Base-by-base conservation (phyloP, 2,329 filamentous ascomycete genomes). In the Cladobotryum protrusum region DNA sequence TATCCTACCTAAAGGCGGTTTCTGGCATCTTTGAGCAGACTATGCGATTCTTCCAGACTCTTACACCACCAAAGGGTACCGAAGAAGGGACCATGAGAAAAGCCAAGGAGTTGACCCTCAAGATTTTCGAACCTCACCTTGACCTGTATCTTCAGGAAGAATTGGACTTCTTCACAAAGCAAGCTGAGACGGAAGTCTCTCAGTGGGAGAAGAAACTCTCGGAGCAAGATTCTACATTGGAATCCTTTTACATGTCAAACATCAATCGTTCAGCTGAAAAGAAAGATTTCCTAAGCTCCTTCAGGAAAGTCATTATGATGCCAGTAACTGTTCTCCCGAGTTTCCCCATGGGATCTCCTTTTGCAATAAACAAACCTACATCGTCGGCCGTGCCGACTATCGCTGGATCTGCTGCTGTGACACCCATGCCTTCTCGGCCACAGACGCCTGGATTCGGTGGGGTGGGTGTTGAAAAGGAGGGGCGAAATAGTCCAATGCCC, bases 221-320 rank as follows among this genome's bases (percentile, higher is more conserved):
- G 0, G 92, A 95, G 59, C 88, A 96, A 68, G 91, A 96, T 57
- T 90, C 89, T 14, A 87, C 86, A 2, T 85, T 88, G 0, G 93
- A 99, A 69, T 93, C 88, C 0, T 95, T 95, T 63, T 93, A 90
- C 71, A 96, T 97, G 92, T 87, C 86, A 19, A 96, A 90, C 64
- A 83, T 97, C 62, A 96, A 92, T 63, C 81, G 93, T 20, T 90
- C 95, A 65, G 93, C 90, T 1, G 93, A 95, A 56, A 99, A 99
- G 71, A 89, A 90, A 58, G 93, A 99, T 65, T 99, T 99, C 61
- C 66, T 99, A 54, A 93, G 85, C 42, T 96, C 91, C 0, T 99
- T 99, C 75, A 96, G 90, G 64, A 97, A 97, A 67, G 93, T 99
- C 8, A 88, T 99, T 56, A 96, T 99, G 91, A 95, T 96, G 84